A percentile compares a stretch with the other conserved stretches of the same genome.
Conservation (phyloP, 768 basidiomycete genomes). For the Auricularia cornea region DNA sequence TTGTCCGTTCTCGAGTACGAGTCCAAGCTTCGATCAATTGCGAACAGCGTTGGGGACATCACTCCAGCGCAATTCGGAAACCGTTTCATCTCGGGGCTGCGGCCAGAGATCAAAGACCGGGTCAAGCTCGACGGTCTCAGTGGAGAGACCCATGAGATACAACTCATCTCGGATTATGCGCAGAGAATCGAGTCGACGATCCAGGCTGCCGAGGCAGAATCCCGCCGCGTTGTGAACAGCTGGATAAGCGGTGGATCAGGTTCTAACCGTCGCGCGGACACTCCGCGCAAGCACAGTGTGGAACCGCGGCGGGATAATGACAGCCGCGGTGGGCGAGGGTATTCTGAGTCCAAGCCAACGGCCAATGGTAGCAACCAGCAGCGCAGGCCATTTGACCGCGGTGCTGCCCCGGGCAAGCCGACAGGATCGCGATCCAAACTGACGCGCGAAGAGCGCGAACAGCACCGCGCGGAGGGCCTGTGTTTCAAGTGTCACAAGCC, state of each 20-base stretch:
- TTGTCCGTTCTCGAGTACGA: neutral
- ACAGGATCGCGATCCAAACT: neutral
- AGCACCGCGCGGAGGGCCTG: neutral
- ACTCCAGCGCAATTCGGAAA: neutral
- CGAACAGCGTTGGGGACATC: neutral
- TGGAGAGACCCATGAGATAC: neutral
- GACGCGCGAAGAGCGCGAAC: neutral
- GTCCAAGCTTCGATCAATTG: neutral
- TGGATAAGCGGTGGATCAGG: neutral
- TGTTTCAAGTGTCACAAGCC: neutral
- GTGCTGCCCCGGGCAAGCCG: no score
- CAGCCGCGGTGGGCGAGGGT: neutral
- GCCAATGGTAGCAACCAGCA: no score
- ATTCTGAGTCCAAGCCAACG: neutral
- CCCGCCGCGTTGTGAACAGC: neutral
- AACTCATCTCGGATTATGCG: neutral
- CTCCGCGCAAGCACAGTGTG: neutral
- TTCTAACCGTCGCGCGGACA: neutral
- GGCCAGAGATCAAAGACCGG: neutral
- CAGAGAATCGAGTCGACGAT: neutral
- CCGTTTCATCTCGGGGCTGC: neutral
- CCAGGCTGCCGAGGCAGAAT: neutral
- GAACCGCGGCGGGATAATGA: neutral
- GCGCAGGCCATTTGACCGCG: no score
- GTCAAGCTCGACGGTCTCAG: neutral